Percentiles rank a stretch among this genome's conserved stretches.
Conservation (phyloP, 192 early-diverging fungal genomes). For the Dissophora ornata region DNA sequence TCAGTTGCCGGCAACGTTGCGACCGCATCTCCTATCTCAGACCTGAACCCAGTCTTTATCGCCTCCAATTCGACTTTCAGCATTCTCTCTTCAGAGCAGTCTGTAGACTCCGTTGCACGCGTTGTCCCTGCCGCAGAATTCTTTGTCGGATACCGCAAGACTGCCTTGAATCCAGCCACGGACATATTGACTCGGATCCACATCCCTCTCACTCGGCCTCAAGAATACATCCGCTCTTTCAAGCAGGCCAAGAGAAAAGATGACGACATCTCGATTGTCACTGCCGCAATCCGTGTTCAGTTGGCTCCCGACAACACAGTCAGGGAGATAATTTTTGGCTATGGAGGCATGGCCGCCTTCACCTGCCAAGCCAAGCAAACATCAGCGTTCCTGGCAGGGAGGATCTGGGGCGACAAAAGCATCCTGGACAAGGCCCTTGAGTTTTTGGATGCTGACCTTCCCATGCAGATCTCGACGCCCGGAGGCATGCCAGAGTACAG, state of each 20-base stretch:
- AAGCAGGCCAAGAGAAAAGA: conserved; percentile 91
- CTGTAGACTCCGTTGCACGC: conserved; percentile 54
- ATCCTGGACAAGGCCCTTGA: conserved; percentile 59
- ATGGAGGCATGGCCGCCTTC: conserved; percentile 83
- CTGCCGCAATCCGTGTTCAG: conserved; percentile 72
- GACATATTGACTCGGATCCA: conserved; percentile 77
- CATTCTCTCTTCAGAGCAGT: conserved; percentile 52
- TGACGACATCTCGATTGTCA: conserved; percentile 91
- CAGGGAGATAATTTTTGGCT: conserved; percentile 73
- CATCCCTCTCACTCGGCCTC: conserved; percentile 69
- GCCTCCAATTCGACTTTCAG: conserved; percentile 69
- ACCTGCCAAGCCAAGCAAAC: conserved; percentile 68
- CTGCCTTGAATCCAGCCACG: conserved; percentile 64
- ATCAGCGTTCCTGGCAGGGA: conserved; percentile 58
- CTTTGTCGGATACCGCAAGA: conserved; percentile 87
- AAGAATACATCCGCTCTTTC: conserved; percentile 78
- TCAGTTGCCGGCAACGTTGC: conserved; percentile 87
- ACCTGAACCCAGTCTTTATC: conserved; percentile 88
- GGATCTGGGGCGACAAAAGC: conserved; percentile 64
- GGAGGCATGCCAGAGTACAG: conserved; percentile 81
- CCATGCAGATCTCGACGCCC: conserved; percentile 62
- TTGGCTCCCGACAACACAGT: conserved; percentile 63
- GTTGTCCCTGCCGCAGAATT: conserved; percentile 74
- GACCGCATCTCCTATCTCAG: conserved; percentile 90
- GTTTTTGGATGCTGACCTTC: conserved; percentile 49